Evolutionary conservation across 2,329 filamentous ascomycete genomes (phyloP), one percentile per base, ranked within the genome.

Genomic region (Ceratocystiopsis sp.): DNA sequence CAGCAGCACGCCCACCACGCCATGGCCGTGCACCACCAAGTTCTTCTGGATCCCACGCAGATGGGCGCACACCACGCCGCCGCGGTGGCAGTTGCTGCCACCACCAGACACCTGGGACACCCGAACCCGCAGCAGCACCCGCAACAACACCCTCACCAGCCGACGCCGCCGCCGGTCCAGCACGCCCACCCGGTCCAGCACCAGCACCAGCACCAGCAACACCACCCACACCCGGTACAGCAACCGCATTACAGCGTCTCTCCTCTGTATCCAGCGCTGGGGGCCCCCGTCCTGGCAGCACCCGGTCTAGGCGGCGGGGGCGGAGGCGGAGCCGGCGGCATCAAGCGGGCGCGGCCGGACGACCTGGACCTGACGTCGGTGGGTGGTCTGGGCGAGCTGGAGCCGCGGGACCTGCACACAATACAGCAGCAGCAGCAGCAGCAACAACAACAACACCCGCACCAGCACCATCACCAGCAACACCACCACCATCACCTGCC

Each of bases 401-500:
- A 73, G 18, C 68, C 74, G 45, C 56, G 63, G 46, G 70, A 72
- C 40, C 62, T 79, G 40, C 67, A 72, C 36, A 64, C 64, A 39
- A 72, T 75, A 61, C 67, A 71, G 48, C 66, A 69, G 42, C 73
- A 74, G 47, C 61, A 63, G 46, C 61, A 39, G 38, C 36, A 35
- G 3, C 21, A 38, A 2, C 44, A 42, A 10, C 43, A 42, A 4
- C 45, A 47, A 13, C 45, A 45, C 32, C 62, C 66, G 19, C 40
- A 42, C 41, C 44, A 0, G 71, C 72, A 35, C 74, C 73, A 39
- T 44, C 43, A 37, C 18, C 41, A 7, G 35, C 35, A 36, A 15
- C 35, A 93, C 55, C 84, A 89, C 54, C 86, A 94, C 54, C 84
- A 87, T 53, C 78, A 80, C 37, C 68, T 87, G 35, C 84, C 84